Percentiles rank a stretch among this genome's conserved stretches.
Evolutionary conservation across 495 filamentous ascomycete genomes (phyloP).

Genomic region (Talaromyces wortmannii): DNA sequence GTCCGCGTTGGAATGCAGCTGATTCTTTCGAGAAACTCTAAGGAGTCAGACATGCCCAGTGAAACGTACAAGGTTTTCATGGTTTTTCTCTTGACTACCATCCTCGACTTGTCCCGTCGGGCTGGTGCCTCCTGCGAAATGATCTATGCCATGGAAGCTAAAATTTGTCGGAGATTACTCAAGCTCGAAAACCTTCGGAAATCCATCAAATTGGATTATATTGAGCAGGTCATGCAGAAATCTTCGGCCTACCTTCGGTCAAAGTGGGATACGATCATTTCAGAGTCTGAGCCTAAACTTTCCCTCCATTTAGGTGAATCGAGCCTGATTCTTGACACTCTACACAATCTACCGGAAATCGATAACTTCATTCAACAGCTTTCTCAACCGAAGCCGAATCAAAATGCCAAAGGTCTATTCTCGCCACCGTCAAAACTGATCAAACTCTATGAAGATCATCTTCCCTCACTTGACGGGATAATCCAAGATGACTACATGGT

Average conservation of each 20-base stretch:
- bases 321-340: conserved; percentile 2
- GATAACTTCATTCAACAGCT: conserved; percentile 5
- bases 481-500: too few species aligned
- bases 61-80: conserved; percentile 51
- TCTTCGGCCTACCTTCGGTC: background rate
- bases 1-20: conserved; percentile 48
- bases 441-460: too few species aligned
- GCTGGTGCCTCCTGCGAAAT: too few species aligned
- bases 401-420: background rate
- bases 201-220: conserved; percentile 6
- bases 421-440: too few species aligned
- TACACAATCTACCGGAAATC: conserved; percentile 2
- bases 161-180: conserved; percentile 37
- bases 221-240: conserved; percentile 1
- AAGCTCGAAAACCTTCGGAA: conserved; percentile 26
- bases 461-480: too few species aligned
- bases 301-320: background rate
- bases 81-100: conserved; percentile 35
- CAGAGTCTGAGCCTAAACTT: background rate
- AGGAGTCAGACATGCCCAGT: background rate
- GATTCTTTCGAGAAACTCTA: background rate
- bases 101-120: conserved; percentile 31
- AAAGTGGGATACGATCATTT: conserved; percentile 4
- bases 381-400: background rate
- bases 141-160: conserved; percentile 37